These are phyloP conservation scores for Musa beccarii DNA, from an alignment of 176 grass and related monocot species.

Conservation along the genomic window DNA sequence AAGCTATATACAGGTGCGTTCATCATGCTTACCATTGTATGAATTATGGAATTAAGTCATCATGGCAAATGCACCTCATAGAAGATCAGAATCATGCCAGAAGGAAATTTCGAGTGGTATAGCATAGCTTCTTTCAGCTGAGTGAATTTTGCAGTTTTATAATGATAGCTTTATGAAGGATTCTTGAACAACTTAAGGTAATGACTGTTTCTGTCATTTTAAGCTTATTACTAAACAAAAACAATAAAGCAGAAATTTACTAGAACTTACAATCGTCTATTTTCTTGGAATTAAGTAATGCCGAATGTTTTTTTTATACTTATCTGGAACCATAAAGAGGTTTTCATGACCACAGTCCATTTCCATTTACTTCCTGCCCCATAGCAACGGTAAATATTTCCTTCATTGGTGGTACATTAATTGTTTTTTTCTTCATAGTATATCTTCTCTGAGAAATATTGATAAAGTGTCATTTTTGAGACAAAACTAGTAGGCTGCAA, in stretches of 20 bases:
- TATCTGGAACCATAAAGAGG: neutral
- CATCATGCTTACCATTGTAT: too few species aligned
- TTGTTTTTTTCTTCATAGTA: neutral
- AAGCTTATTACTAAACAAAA: neutral
- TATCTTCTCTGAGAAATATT: neutral
- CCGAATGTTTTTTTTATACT: neutral
- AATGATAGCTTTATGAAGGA: neutral
- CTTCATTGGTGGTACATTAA: neutral
- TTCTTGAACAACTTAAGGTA: neutral
- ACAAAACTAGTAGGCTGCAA: neutral
- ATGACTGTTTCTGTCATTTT: neutral
- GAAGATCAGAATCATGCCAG: too few species aligned
- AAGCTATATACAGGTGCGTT: too few species aligned
- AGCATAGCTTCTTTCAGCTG: too few species aligned
- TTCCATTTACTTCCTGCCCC: neutral
- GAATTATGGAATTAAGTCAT: too few species aligned
- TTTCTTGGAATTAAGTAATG: neutral
- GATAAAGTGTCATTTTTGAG: neutral
- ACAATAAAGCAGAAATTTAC: neutral
- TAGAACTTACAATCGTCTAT: neutral
- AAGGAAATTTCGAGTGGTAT: too few species aligned
- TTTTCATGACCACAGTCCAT: neutral
- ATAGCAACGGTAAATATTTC: too few species aligned
- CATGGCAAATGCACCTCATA: too few species aligned
- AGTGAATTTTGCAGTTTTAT: too few species aligned